Conservation (phyloP, 2,329 filamentous ascomycete species). For the Ophiostoma piceae region DNA sequence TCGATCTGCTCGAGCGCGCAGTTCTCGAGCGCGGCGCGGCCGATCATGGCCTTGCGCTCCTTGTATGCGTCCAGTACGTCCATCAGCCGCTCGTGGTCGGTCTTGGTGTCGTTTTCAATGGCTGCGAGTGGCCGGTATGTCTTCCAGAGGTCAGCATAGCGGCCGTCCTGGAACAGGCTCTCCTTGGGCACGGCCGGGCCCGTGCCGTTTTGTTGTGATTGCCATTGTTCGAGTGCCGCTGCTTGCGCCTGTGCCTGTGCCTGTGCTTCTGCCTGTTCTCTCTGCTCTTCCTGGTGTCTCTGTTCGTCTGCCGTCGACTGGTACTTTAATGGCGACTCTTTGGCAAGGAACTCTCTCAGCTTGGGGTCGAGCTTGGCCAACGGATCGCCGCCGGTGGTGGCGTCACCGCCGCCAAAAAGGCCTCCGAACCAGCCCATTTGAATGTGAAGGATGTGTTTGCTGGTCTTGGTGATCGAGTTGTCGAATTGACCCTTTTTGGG, state of each 20-base stretch:
- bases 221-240: background rate
- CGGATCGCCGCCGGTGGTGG: slow-evolving; percentile 45
- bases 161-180: slow-evolving; percentile 55
- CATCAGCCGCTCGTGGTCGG: slow-evolving; percentile 72
- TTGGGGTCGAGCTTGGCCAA: slow-evolving; percentile 73
- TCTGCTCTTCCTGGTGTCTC: slow-evolving; percentile 27
- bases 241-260: slow-evolving; percentile 21
- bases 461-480: too few relatives aligned
- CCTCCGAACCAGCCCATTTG: slow-evolving; percentile 56
- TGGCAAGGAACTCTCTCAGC: slow-evolving; percentile 76
- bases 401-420: slow-evolving; percentile 36
- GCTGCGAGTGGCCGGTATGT: slow-evolving; percentile 70
- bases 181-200: slow-evolving; percentile 40
- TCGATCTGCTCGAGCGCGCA: slow-evolving; percentile 82
- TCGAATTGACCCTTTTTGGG: background rate
- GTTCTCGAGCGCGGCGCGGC: slow-evolving; percentile 82
- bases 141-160: slow-evolving; percentile 84
- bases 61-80: slow-evolving; percentile 81
- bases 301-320: slow-evolving; percentile 28
- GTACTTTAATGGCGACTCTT: slow-evolving; percentile 68
- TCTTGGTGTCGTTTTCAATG: slow-evolving; percentile 63
- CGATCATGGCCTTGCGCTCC: slow-evolving; percentile 70
- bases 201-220: background rate
- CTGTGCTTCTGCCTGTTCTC: slow-evolving; percentile 20
- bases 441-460: background rate